Conservation (phyloP, 78 protist genomes). For the Dictyostelium brefeldianum region DNA sequence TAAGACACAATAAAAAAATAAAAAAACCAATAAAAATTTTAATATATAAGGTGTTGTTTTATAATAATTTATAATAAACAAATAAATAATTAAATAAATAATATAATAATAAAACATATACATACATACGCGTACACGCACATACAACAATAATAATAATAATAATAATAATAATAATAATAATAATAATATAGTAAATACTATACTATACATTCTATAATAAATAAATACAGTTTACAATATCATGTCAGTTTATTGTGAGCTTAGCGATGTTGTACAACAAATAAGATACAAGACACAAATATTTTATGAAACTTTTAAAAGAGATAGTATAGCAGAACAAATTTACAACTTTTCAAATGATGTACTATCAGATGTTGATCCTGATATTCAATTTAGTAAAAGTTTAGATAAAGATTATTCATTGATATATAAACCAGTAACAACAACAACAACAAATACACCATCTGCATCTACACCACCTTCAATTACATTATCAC, state of each 20-base stretch:
- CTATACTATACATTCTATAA: neutral
- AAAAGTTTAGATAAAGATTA: slow-evolving; percentile 77
- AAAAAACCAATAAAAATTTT: no score
- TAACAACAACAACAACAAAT: neutral
- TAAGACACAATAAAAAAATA: no score
- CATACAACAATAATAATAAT: neutral
- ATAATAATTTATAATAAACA: no score
- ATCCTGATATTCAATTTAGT: slow-evolving; percentile 61
- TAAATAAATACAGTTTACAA: neutral
- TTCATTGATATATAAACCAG: slow-evolving; percentile 42
- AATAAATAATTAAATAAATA: no score
- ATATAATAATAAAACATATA: neutral
- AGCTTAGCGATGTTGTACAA: slow-evolving; percentile 42
- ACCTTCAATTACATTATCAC: neutral
- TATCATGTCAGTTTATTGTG: slow-evolving; percentile 70
- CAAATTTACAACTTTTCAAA: slow-evolving; percentile 76
- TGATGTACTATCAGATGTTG: slow-evolving; percentile 25
- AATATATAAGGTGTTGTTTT: no score
- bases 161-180: neutral
- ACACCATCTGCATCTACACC: slow-evolving; percentile 4
- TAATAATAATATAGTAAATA: neutral
- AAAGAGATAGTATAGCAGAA: slow-evolving; percentile 78
- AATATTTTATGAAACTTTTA: slow-evolving; percentile 69
- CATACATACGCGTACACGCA: no score
- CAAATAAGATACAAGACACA: slow-evolving; percentile 79